Evolutionary conservation across 1,139 yeast genomes (phyloP).

Genomic region (Scheffersomyces insectosa): DNA sequence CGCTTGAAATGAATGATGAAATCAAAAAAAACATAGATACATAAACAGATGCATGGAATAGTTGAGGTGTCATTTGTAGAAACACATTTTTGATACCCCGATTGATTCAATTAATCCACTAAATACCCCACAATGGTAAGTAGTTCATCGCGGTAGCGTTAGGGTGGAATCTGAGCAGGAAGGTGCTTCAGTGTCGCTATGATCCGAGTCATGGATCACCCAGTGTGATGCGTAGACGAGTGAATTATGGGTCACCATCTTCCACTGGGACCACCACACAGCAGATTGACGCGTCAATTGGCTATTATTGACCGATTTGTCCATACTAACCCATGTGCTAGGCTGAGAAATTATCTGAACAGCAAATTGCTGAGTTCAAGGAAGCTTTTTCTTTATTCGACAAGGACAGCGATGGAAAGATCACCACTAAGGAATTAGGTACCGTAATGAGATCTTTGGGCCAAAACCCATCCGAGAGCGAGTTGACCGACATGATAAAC

Average conservation of each 20-base stretch:
- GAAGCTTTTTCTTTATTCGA: constrained; percentile 97
- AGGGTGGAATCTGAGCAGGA: too few species aligned
- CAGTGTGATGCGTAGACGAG: too few species aligned
- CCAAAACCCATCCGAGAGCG: constrained; percentile 94
- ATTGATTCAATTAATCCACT: too few species aligned
- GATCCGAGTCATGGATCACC: too few species aligned
- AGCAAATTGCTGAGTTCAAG: constrained; percentile 94
- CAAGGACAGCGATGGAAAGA: constrained; percentile 93
- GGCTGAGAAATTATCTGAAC: constrained; percentile 91
- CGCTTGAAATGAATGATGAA: constrained; percentile 1
- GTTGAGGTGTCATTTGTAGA: too few species aligned
- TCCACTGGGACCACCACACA: too few species aligned
- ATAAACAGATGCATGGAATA: too few species aligned
- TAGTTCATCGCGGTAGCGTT: background rate
- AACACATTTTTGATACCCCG: too few species aligned
- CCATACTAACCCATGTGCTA: constrained; percentile 15
- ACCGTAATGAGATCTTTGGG: constrained; percentile 98
- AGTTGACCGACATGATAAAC: constrained; percentile 92
- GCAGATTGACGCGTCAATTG: too few species aligned
- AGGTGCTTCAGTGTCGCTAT: too few species aligned
- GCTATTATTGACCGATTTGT: too few species aligned
- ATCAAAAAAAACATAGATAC: background rate
- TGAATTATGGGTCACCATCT: too few species aligned
- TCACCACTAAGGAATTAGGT: constrained; percentile 93
- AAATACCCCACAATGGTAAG: constrained; percentile 1